These are phyloP conservation scores for Coemansia sp. DNA, from an alignment of 192 early-diverging fungal species.

Conservation along the genomic window DNA sequence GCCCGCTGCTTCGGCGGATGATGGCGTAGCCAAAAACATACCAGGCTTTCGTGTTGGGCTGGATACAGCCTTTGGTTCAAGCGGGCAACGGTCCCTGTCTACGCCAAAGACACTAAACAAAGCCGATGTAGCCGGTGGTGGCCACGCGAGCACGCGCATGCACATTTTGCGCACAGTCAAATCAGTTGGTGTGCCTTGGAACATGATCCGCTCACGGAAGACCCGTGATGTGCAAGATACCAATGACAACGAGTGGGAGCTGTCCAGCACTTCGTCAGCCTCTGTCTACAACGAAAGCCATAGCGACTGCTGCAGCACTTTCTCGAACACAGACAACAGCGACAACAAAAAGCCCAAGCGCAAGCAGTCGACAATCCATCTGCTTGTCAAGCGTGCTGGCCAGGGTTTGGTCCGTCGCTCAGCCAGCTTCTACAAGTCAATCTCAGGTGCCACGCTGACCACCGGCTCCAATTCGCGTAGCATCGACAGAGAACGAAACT, in stretches of 20 bases:
- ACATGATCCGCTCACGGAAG: constrained; percentile 33
- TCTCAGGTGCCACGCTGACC: constrained; percentile 15
- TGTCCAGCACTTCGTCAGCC: constrained; percentile 18
- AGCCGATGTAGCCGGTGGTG: not conserved
- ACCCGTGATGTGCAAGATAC: constrained; percentile 4
- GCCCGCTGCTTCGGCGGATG: not conserved
- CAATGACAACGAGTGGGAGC: constrained; percentile 18
- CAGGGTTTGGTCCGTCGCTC: constrained; percentile 44
- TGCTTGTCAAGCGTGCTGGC: constrained; percentile 47
- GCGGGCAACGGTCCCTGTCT: not conserved
- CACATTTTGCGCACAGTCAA: constrained; percentile 27
- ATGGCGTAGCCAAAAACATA: not conserved
- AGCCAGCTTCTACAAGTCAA: constrained; percentile 43
- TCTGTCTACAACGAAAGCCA: constrained; percentile 19
- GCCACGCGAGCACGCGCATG: constrained; percentile 2
- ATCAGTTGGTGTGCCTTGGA: constrained; percentile 30
- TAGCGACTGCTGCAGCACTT: constrained; percentile 13
- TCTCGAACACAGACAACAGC: constrained; percentile 5
- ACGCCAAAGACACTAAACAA: not conserved
- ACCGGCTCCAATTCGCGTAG: constrained; percentile 2
- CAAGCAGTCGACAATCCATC: constrained; percentile 40
- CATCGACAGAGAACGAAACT: not conserved
- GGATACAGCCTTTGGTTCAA: not conserved
- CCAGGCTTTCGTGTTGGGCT: not conserved
- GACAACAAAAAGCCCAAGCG: constrained; percentile 15